Evolutionary conservation across 2,329 filamentous ascomycete species (phyloP).

Genomic region (Fusarium circinatum): DNA sequence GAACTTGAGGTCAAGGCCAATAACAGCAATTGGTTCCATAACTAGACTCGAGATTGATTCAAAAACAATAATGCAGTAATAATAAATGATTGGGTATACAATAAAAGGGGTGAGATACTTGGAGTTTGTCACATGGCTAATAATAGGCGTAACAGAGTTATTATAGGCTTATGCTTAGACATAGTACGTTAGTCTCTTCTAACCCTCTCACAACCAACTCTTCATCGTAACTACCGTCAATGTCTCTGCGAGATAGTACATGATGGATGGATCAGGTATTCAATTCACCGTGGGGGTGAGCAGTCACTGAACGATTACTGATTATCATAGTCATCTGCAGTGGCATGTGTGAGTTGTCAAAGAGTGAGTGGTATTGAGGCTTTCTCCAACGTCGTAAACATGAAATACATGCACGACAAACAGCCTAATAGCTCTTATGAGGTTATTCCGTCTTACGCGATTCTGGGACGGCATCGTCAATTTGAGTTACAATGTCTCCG

Average conservation of each 20-base stretch:
- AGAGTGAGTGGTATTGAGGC: background rate
- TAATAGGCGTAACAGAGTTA: background rate
- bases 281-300: background rate
- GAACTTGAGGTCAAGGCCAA: conserved; percentile 8
- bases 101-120: background rate
- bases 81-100: background rate
- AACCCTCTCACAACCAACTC: accelerated
- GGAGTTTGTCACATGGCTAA: background rate
- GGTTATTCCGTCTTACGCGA: background rate
- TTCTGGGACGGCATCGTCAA: background rate
- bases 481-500: background rate
- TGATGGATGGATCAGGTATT: background rate
- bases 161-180: background rate
- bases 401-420: background rate
- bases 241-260: background rate
- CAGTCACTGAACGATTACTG: too few relatives aligned
- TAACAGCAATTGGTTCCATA: conserved; percentile 8
- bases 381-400: background rate
- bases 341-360: background rate
- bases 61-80: background rate
- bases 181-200: accelerated
- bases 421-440: background rate
- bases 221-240: background rate
- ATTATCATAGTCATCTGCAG: background rate
- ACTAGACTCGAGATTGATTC: background rate